These are phyloP conservation scores for Trichoderma simmonsii DNA, from an alignment of 2,329 filamentous ascomycete genomes.

Conservation along the genomic window DNA sequence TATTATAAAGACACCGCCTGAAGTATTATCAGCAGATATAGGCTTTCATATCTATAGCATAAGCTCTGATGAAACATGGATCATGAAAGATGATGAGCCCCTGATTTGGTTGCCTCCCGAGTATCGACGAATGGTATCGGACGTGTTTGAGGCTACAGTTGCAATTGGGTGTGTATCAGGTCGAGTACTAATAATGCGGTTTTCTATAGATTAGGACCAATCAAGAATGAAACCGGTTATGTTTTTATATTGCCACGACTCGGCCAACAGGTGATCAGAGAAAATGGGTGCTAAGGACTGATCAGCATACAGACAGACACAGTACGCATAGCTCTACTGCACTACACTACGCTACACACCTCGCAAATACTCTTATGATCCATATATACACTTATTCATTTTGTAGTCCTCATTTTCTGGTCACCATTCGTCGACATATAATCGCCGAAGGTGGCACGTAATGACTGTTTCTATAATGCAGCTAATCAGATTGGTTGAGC, in stretches of 20 bases:
- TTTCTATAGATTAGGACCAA: neutral
- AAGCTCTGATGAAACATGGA: neutral
- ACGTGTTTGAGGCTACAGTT: neutral
- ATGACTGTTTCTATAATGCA: neutral
- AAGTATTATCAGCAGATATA: neutral
- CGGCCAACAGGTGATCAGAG: neutral
- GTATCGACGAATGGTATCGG: conserved; percentile 11
- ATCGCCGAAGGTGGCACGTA: neutral
- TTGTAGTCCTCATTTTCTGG: neutral
- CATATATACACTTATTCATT: neutral
- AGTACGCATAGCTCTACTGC: neutral
- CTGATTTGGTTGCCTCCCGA: conserved; percentile 21
- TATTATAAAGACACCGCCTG: neutral
- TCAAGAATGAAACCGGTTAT: neutral
- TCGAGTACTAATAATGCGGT: neutral
- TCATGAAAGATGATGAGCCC: conserved; percentile 7
- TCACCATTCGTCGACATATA: neutral
- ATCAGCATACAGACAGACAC: neutral
- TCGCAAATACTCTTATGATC: neutral
- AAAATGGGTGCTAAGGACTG: neutral
- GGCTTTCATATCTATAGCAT: neutral
- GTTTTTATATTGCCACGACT: neutral
- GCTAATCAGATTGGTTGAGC: neutral
- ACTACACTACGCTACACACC: neutral
- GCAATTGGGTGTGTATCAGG: neutral